A percentile compares a stretch with the other conserved stretches of the same genome.
phyloP scores from a whole-genome alignment of 1,139 yeast genomes.

The Yamadazyma siamensis region DNA sequence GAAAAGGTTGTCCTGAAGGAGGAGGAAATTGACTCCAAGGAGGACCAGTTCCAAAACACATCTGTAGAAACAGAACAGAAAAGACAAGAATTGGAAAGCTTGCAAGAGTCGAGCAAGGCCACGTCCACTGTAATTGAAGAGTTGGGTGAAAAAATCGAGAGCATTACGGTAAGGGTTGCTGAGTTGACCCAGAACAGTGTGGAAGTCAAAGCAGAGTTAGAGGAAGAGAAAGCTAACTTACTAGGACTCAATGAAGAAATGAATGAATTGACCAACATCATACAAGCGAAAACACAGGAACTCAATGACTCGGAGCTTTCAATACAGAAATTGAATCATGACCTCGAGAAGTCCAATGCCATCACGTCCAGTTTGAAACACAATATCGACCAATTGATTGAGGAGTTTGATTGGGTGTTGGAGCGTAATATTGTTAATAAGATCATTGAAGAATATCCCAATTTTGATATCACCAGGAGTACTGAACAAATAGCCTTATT shows the following conservation, averaged over 20 bases:
- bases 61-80: constrained; percentile 74
- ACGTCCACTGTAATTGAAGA: constrained; percentile 30
- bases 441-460: constrained; percentile 56
- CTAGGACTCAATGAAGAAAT: constrained; percentile 79
- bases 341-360: constrained; percentile 53
- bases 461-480: constrained; percentile 61
- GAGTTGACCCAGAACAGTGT: constrained; percentile 28
- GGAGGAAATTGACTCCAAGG: constrained; percentile 39
- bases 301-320: constrained; percentile 52
- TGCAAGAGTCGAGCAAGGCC: constrained; percentile 40
- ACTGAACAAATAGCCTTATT: constrained; percentile 56
- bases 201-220: constrained; percentile 43
- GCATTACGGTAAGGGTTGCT: constrained; percentile 13
- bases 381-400: constrained; percentile 47
- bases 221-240: constrained; percentile 60
- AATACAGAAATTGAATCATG: constrained; percentile 60
- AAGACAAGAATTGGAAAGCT: constrained; percentile 49
- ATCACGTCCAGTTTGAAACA: constrained; percentile 40
- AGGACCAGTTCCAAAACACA: constrained; percentile 56
- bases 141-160: constrained; percentile 28
- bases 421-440: constrained; percentile 57
- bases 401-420: constrained; percentile 69
- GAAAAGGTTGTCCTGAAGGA: constrained; percentile 38
- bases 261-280: constrained; percentile 53
- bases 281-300: constrained; percentile 50